A percentile compares a stretch with the other conserved stretches of the same genome.
Evolutionary conservation across 352 stramenopile species (phyloP).

Genomic region (Phytophthora tentaculata): DNA sequence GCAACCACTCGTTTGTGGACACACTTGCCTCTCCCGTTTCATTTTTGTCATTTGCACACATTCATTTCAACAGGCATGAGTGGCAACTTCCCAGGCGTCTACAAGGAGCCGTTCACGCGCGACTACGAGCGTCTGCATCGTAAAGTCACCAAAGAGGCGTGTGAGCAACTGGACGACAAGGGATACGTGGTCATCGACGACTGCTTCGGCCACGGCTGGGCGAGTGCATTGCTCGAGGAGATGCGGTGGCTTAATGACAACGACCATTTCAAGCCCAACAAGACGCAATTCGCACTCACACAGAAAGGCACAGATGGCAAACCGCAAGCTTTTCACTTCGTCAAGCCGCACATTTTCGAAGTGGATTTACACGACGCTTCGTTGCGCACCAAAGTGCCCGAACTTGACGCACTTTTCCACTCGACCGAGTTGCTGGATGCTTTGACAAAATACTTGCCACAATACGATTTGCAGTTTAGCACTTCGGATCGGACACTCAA

Average conservation of each 20-base stretch:
- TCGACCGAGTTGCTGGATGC: constrained; percentile 60
- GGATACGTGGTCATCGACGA: constrained; percentile 75
- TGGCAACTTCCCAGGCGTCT: constrained; percentile 46
- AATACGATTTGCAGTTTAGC: constrained; percentile 64
- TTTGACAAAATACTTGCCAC: constrained; percentile 56
- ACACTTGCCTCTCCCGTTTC: background rate
- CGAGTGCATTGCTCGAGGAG: constrained; percentile 61
- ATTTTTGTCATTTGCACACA: constrained; percentile 4
- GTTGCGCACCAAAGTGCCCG: constrained; percentile 58
- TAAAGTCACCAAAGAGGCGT: constrained; percentile 53
- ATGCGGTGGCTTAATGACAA: constrained; percentile 64
- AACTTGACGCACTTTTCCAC: constrained; percentile 72
- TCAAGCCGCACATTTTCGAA: constrained; percentile 89
- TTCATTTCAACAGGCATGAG: constrained; percentile 11
- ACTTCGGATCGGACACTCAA: constrained; percentile 74
- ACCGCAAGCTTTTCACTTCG: constrained; percentile 56
- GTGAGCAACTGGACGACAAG: constrained; percentile 51
- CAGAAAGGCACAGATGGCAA: constrained; percentile 36
- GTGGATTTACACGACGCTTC: constrained; percentile 76
- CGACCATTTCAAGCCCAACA: constrained; percentile 75
- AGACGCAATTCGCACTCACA: constrained; percentile 81
- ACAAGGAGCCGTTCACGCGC: constrained; percentile 57
- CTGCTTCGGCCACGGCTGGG: constrained; percentile 66
- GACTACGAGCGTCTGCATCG: constrained; percentile 55
- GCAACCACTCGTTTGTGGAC: constrained; percentile 34